Percentiles rank a stretch among this genome's conserved stretches.
phyloP scores from a whole-genome alignment of 805 yeast genomes.

The Monosporozyma aquatica region DNA sequence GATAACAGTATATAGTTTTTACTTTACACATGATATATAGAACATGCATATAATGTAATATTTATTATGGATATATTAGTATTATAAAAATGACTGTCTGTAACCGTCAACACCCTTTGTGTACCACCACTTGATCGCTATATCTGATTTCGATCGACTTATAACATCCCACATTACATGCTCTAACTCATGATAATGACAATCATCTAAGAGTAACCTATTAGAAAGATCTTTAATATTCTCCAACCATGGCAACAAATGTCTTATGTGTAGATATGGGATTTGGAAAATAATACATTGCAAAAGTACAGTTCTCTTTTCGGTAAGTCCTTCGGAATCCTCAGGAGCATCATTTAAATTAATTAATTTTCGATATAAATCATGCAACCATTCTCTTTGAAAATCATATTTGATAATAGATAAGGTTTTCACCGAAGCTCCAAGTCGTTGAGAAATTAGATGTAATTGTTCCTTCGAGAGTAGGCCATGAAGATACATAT shows the following conservation, averaged over 20 bases:
- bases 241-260: slow-evolving; percentile 20
- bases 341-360: background rate
- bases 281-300: slow-evolving; percentile 20
- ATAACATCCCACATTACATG: slow-evolving; percentile 18
- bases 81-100: background rate
- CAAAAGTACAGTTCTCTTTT: slow-evolving; percentile 10
- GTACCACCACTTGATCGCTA: slow-evolving; percentile 26
- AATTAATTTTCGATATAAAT: slow-evolving; percentile 11
- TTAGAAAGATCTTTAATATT: slow-evolving; percentile 15
- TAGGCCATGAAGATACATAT: slow-evolving; percentile 9
- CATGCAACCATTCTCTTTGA: slow-evolving; percentile 15
- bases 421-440: slow-evolving; percentile 10
- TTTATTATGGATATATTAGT: too few relatives aligned
- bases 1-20: too few relatives aligned
- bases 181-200: slow-evolving; percentile 8
- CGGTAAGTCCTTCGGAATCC: slow-evolving; percentile 2
- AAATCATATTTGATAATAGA: slow-evolving; percentile 11
- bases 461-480: slow-evolving; percentile 18
- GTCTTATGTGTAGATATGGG: slow-evolving; percentile 10
- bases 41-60: too few relatives aligned
- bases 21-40: too few relatives aligned
- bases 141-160: slow-evolving; percentile 12
- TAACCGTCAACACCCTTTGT: background rate
- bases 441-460: slow-evolving; percentile 13
- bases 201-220: background rate